Evolutionary conservation across 225 moss, liverwort and hornwort genomes (phyloP).

Genomic region (Pseudoscleropodium purum): DNA sequence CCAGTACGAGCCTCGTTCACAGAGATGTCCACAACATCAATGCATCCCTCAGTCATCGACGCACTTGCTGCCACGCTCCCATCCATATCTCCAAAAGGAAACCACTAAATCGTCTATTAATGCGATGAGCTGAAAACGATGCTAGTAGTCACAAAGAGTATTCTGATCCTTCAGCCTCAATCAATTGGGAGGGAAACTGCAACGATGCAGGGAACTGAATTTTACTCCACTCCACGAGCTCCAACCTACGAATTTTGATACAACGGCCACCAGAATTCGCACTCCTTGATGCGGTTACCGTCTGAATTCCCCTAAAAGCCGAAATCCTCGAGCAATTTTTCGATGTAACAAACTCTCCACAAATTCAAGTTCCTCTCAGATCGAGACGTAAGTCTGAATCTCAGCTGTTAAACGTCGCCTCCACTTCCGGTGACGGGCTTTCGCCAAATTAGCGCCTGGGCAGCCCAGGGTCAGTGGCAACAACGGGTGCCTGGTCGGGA

Average conservation of each 20-base stretch:
- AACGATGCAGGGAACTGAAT: conserved; percentile 6
- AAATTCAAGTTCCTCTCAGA: neutral
- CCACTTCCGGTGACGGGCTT: conserved; percentile 19
- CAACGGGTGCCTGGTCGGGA: neutral
- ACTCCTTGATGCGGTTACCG: neutral
- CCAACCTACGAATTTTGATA: neutral
- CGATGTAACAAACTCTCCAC: neutral
- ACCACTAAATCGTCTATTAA: neutral
- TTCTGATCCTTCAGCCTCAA: neutral
- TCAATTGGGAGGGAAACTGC: conserved; percentile 19
- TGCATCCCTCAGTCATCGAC: neutral
- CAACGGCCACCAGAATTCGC: neutral
- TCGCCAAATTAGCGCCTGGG: conserved; percentile 21
- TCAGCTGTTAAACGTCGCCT: neutral
- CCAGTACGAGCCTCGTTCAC: neutral
- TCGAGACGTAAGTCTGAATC: neutral
- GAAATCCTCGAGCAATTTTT: neutral
- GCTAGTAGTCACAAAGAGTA: neutral
- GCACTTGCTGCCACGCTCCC: neutral
- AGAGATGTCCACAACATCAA: neutral
- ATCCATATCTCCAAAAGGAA: neutral
- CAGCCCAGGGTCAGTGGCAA: conserved; percentile 26
- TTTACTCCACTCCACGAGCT: conserved; percentile 18
- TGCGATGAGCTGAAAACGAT: neutral
- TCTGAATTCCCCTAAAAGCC: neutral